These are phyloP conservation scores for Auricularia cornea DNA, from an alignment of 768 basidiomycete genomes.

Conservation along the genomic window DNA sequence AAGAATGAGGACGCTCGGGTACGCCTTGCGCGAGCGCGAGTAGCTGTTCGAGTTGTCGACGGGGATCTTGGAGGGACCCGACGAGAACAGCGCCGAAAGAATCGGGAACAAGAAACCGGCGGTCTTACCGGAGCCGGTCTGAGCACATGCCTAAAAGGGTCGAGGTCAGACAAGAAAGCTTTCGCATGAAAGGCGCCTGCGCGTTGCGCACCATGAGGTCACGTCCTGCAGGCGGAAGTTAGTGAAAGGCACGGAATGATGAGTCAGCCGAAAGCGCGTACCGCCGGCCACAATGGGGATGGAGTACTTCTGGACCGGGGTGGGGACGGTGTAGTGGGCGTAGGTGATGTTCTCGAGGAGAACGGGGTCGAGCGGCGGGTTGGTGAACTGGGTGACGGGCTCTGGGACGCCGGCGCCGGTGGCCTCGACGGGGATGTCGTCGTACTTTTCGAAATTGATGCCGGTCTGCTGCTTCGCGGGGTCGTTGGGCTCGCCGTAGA, in stretches of 20 bases:
- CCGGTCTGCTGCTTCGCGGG: conserved; percentile 88
- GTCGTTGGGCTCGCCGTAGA: conserved; percentile 85
- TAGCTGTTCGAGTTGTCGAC: conserved; percentile 42
- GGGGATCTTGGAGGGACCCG: conserved; percentile 71
- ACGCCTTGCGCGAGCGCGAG: conserved; percentile 75
- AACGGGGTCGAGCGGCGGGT: conserved; percentile 84
- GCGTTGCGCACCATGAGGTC: background rate
- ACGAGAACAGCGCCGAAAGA: conserved; percentile 81
- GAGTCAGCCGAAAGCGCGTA: conserved; percentile 23
- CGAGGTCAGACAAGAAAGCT: background rate
- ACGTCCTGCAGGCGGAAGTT: background rate
- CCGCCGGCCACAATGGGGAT: conserved; percentile 92
- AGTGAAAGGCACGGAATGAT: background rate
- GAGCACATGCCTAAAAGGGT: conserved; percentile 24
- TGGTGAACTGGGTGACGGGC: conserved; percentile 78
- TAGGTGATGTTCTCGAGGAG: conserved; percentile 90
- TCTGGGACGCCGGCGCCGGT: conserved; percentile 97
- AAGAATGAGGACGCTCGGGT: conserved; percentile 93
- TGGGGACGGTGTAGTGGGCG: conserved; percentile 91
- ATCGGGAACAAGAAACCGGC: conserved; percentile 99
- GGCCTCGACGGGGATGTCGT: conserved; percentile 98
- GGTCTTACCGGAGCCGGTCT: conserved; percentile 99
- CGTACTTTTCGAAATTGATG: conserved; percentile 99
- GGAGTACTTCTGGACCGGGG: conserved; percentile 99
- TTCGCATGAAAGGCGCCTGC: background rate